Evolutionary conservation across 2,329 filamentous ascomycete species (phyloP).

Genomic region (Botrytis galanthina): DNA sequence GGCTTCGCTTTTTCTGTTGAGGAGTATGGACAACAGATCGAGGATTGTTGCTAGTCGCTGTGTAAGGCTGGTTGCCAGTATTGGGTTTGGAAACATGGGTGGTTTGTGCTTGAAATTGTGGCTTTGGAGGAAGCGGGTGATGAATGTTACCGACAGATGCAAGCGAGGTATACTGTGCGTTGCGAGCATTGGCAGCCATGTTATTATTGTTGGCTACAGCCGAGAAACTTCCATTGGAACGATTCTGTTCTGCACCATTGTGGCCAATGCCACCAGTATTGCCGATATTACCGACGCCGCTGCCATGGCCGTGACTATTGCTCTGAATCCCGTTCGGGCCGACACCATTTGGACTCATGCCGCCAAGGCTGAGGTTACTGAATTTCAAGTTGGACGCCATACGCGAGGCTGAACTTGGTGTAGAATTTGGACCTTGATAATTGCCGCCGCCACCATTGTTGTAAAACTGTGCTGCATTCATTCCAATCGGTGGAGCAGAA

Average conservation of each 20-base stretch:
- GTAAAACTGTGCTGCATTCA: constrained; percentile 2
- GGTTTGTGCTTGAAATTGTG: constrained; percentile 2
- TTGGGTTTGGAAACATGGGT: not conserved
- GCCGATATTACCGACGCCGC: not conserved
- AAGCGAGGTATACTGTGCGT: constrained; percentile 1
- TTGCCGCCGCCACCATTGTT: constrained; percentile 1
- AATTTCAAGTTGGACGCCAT: not conserved
- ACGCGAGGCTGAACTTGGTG: not conserved
- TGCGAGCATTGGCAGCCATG: constrained; percentile 10
- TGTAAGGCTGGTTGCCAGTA: not conserved
- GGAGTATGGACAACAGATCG: constrained; percentile 3
- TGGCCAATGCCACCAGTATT: not conserved
- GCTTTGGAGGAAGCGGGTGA: constrained; percentile 8
- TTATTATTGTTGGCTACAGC: not conserved
- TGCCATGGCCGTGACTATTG: not conserved
- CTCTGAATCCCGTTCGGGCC: not conserved
- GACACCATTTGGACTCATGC: not conserved
- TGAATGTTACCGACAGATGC: not conserved
- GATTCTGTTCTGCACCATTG: not conserved
- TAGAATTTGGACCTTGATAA: not conserved
- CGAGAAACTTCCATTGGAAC: not conserved
- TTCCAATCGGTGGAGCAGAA: constrained; percentile 5
- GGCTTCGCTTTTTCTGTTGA: not conserved
- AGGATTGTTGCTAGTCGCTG: not conserved
- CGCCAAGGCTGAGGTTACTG: constrained; percentile 1